These are phyloP conservation scores for Vitis cinerea DNA, from an alignment of 164 flowering plant species.

Conservation along the genomic window DNA sequence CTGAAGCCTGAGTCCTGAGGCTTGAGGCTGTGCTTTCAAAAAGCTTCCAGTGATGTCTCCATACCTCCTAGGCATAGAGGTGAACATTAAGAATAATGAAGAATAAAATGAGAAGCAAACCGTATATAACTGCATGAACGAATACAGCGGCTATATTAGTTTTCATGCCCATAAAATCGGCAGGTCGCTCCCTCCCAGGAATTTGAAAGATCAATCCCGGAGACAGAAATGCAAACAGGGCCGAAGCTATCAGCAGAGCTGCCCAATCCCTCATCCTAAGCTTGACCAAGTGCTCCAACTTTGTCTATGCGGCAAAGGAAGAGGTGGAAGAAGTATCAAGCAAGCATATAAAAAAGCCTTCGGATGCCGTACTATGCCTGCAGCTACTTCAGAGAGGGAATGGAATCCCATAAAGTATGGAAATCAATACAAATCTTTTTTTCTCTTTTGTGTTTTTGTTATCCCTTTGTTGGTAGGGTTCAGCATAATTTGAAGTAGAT, in stretches of 20 bases:
- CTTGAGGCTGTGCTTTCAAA: neutral
- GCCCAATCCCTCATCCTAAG: conserved; percentile 80
- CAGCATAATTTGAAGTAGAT: too few relatives aligned
- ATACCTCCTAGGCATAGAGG: conserved; percentile 39
- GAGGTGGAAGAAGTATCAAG: conserved; percentile 6
- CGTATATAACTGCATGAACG: conserved; percentile 62
- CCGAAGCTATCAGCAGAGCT: conserved; percentile 60
- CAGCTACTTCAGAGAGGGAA: conserved; percentile 4
- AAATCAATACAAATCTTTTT: conserved; percentile 1
- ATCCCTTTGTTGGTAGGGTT: neutral
- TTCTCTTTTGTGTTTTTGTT: neutral
- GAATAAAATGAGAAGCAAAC: conserved; percentile 70
- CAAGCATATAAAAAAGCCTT: neutral
- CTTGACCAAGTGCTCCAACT: neutral
- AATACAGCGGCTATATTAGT: conserved; percentile 56
- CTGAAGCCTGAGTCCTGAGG: neutral
- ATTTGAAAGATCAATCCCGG: conserved; percentile 76
- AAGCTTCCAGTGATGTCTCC: too few relatives aligned
- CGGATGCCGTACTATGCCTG: conserved; percentile 3
- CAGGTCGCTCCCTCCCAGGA: conserved; percentile 63
- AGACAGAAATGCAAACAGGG: conserved; percentile 62
- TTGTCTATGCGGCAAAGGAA: neutral
- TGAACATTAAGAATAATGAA: conserved; percentile 63
- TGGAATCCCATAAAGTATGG: conserved; percentile 24
- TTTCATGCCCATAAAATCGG: conserved; percentile 77